A percentile compares a stretch with the other conserved stretches of the same genome.
Evolutionary conservation across 345 rosid genomes (phyloP).

Genomic region (Sapria himalayana): DNA sequence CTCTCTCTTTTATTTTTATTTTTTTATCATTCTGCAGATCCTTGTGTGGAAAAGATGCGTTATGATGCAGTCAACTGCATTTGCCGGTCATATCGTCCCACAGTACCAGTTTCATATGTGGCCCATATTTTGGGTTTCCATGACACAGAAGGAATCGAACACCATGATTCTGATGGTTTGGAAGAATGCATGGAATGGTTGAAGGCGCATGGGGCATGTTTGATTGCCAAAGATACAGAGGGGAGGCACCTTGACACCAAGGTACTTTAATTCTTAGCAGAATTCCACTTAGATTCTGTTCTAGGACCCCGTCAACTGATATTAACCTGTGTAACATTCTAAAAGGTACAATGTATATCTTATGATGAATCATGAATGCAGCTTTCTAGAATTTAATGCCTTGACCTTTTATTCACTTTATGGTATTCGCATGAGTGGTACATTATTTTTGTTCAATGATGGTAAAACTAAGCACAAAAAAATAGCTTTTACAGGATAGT

Average conservation of each 20-base stretch:
- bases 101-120: conserved; percentile 53
- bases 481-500: no score
- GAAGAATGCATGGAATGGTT: conserved; percentile 81
- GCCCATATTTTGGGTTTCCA: conserved; percentile 58
- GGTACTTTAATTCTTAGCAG: conserved; percentile 17
- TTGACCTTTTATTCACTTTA: no score
- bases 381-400: no score
- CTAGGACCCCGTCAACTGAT: no score
- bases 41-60: conserved; percentile 76
- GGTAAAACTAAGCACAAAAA: no score
- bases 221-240: conserved; percentile 32
- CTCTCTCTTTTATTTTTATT: conserved; percentile 2
- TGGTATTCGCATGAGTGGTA: no score
- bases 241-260: conserved; percentile 70
- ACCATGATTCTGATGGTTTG: conserved; percentile 28
- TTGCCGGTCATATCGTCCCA: conserved; percentile 80
- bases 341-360: no score
- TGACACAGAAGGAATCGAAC: conserved; percentile 28
- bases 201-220: conserved; percentile 68
- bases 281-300: no score
- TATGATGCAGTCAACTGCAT: conserved; percentile 78
- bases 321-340: no score
- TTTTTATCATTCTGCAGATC: conserved; percentile 32
- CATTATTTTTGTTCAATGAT: no score
- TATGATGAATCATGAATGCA: no score